These are phyloP conservation scores for Tagetes patula DNA, from an alignment of 129 eudicot species.

Conservation along the genomic window DNA sequence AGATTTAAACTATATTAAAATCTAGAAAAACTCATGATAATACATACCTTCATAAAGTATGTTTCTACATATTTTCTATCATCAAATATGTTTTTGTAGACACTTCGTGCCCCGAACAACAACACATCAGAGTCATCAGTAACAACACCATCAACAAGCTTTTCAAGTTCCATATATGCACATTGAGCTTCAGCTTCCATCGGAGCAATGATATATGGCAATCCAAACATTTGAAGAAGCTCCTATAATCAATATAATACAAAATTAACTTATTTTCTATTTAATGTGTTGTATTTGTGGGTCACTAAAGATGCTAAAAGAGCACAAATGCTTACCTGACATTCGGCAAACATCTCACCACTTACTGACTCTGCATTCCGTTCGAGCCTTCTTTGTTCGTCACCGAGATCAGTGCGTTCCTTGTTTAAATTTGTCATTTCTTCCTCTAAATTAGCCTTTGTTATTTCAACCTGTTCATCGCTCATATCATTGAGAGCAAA, in stretches of 20 bases:
- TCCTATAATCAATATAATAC: constrained; percentile 50
- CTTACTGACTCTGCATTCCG: constrained; percentile 89
- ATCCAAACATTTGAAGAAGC: constrained; percentile 97
- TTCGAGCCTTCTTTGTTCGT: constrained; percentile 85
- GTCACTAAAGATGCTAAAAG: constrained; percentile 21
- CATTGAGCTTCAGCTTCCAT: constrained; percentile 99
- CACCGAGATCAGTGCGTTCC: constrained; percentile 58
- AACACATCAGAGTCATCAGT: constrained; percentile 97
- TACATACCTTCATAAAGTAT: constrained; percentile 76
- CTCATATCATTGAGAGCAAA: constrained; percentile 26
- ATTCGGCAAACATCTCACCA: constrained; percentile 92
- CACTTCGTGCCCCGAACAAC: constrained; percentile 90
- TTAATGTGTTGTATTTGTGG: background rate
- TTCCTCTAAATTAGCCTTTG: constrained; percentile 62
- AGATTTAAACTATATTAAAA: background rate
- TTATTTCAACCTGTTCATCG: constrained; percentile 36
- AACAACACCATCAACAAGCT: constrained; percentile 96
- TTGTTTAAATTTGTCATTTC: constrained; percentile 57
- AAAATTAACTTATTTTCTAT: background rate
- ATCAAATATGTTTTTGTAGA: constrained; percentile 90
- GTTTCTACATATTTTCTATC: constrained; percentile 99
- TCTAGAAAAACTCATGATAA: background rate
- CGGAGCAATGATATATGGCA: constrained; percentile 95
- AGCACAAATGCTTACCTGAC: constrained; percentile 59
- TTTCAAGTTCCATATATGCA: constrained; percentile 86